Evolutionary conservation across 352 stramenopile genomes (phyloP).

Genomic region (Phytophthora tubulina): DNA sequence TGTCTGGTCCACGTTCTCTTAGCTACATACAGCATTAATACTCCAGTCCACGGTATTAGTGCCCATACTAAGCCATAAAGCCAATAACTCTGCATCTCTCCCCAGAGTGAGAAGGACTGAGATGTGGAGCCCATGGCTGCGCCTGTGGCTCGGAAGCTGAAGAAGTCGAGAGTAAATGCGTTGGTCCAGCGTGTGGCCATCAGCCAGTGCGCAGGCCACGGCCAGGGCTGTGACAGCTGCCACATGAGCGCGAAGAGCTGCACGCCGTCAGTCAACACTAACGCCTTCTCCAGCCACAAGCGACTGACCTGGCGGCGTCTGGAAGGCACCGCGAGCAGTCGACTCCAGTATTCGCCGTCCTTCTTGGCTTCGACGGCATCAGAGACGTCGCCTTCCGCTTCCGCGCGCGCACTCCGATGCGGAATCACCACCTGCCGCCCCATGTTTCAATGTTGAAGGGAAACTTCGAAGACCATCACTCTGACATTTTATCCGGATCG

Average conservation of each 20-base stretch:
- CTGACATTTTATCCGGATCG: constrained; percentile 7
- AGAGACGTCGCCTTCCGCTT: background rate
- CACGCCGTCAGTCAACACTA: constrained; percentile 52
- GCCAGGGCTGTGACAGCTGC: constrained; percentile 84
- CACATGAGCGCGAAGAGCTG: constrained; percentile 79
- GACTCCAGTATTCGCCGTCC: constrained; percentile 19
- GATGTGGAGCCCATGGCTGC: constrained; percentile 70
- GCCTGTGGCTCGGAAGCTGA: constrained; percentile 61
- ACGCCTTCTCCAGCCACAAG: constrained; percentile 71
- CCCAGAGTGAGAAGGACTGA: constrained; percentile 69
- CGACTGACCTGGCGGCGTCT: constrained; percentile 47
- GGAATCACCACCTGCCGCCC: constrained; percentile 34
- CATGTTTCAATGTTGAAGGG: constrained; percentile 35
- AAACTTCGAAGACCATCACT: constrained; percentile 35
- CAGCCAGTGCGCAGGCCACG: constrained; percentile 72
- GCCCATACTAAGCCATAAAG: constrained; percentile 61
- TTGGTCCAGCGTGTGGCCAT: constrained; percentile 59
- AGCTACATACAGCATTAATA: constrained; percentile 7
- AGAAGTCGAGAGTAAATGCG: constrained; percentile 58
- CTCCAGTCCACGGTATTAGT: constrained; percentile 35
- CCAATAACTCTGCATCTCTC: constrained; percentile 68
- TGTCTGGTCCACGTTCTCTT: constrained; percentile 26
- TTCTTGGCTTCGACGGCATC: background rate
- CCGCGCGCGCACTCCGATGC: constrained; percentile 16
- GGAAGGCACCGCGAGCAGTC: constrained; percentile 10